A percentile compares a stretch with the other conserved stretches of the same genome.
Evolutionary conservation across 192 early-diverging fungal genomes (phyloP).

Genomic region (Rhizoclosmatium sp.): DNA sequence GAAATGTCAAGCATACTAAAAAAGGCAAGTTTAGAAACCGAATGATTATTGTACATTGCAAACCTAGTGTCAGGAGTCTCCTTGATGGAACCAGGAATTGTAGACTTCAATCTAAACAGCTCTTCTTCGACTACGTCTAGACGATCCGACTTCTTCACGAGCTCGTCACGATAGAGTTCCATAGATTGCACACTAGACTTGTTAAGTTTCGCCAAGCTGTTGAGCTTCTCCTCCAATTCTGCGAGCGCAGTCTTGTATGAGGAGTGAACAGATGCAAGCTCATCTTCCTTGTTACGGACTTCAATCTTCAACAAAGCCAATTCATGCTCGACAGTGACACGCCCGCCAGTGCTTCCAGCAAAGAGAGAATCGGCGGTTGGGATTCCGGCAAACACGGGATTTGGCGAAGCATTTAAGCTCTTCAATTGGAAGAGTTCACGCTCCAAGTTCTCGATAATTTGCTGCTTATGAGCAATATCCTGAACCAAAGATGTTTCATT

Average conservation of each 20-base stretch:
- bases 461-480: constrained; percentile 28
- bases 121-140: constrained; percentile 38
- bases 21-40: neutral
- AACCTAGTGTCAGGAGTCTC: constrained; percentile 39
- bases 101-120: constrained; percentile 24
- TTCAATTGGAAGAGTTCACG: constrained; percentile 23
- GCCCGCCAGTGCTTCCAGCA: neutral
- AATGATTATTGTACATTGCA: neutral
- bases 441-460: constrained; percentile 25
- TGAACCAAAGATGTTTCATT: constrained; percentile 31
- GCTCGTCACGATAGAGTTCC: constrained; percentile 47
- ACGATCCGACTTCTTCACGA: constrained; percentile 32
- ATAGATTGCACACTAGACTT: constrained; percentile 42
- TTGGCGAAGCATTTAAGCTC: neutral
- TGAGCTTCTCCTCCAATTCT: constrained; percentile 40
- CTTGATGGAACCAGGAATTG: neutral
- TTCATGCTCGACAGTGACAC: constrained; percentile 12
- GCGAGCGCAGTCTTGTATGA: constrained; percentile 32
- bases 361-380: neutral
- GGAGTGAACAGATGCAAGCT: constrained; percentile 28
- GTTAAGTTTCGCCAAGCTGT: constrained; percentile 31
- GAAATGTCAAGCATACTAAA: constrained; percentile 38
- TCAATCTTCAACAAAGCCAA: constrained; percentile 25
- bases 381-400: neutral
- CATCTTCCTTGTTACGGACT: constrained; percentile 33